A percentile compares a stretch with the other conserved stretches of the same genome.
Conservation (phyloP, 441 rosid species). For the Sinapis alba region DNA sequence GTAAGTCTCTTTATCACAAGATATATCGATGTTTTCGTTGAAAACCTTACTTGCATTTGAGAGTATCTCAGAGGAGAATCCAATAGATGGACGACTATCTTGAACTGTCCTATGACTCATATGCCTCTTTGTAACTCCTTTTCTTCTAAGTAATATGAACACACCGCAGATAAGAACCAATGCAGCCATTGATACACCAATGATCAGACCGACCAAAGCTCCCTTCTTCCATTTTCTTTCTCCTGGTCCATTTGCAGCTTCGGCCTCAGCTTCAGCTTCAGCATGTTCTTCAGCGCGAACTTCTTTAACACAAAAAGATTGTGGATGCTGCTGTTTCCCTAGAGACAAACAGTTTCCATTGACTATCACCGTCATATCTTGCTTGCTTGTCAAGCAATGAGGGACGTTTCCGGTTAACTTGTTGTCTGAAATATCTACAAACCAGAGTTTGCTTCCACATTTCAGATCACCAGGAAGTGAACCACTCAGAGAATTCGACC, state of each 20-base stretch:
- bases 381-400: slow-evolving; percentile 49
- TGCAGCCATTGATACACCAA: slow-evolving; percentile 41
- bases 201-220: slow-evolving; percentile 47
- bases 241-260: slow-evolving; percentile 37
- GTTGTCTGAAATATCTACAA: slow-evolving; percentile 66
- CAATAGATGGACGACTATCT: slow-evolving; percentile 44
- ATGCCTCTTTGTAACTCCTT: slow-evolving; percentile 56
- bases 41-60: slow-evolving; percentile 58
- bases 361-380: slow-evolving; percentile 45
- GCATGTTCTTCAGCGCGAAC: slow-evolving; percentile 33
- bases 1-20: neutral
- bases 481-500: slow-evolving; percentile 59
- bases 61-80: slow-evolving; percentile 59
- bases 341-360: slow-evolving; percentile 70
- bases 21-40: neutral
- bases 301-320: slow-evolving; percentile 56
- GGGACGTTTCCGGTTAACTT: slow-evolving; percentile 66
- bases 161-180: slow-evolving; percentile 50
- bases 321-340: slow-evolving; percentile 50
- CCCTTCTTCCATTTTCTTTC: slow-evolving; percentile 43
- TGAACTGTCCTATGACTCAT: slow-evolving; percentile 53
- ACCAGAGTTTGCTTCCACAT: slow-evolving; percentile 60
- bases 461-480: slow-evolving; percentile 48
- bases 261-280: slow-evolving; percentile 34
- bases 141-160: slow-evolving; percentile 44